Percentiles rank a stretch among this genome's conserved stretches.
phyloP scores from a whole-genome alignment of 257 asterid species.

The Asclepias syriaca region DNA sequence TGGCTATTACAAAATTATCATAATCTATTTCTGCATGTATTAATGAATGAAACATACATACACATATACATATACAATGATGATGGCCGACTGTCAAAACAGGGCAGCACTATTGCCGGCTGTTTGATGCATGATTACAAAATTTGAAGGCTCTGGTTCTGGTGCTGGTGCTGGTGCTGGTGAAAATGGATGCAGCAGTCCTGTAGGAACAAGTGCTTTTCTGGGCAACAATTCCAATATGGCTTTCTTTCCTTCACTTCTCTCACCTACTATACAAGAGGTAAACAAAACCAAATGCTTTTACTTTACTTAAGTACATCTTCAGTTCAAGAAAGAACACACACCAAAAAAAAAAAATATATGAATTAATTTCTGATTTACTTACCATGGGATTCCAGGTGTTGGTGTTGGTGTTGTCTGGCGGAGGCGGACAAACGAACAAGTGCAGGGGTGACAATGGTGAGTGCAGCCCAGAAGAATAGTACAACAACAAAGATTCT shows the following conservation, averaged over 20 bases:
- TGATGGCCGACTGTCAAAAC: neutral
- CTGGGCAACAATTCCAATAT: constrained; percentile 34
- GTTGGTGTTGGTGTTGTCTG: constrained; percentile 14
- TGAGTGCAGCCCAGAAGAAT: constrained; percentile 69
- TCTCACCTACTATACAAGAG: constrained; percentile 27
- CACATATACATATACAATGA: neutral
- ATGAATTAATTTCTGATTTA: neutral
- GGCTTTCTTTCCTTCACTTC: constrained; percentile 15
- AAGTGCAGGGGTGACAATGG: constrained; percentile 62
- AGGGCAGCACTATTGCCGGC: neutral
- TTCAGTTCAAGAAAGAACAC: no score
- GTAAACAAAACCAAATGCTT: neutral
- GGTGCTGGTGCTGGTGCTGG: constrained; percentile 17
- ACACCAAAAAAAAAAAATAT: neutral
- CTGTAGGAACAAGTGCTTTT: constrained; percentile 44
- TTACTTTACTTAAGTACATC: no score
- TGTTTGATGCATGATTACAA: neutral
- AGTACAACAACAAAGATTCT: constrained; percentile 57
- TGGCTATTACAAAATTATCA: neutral
- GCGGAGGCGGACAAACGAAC: constrained; percentile 65
- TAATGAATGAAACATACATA: neutral
- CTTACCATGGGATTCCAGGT: constrained; percentile 34
- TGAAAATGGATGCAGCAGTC: constrained; percentile 15
- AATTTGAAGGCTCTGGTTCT: neutral
- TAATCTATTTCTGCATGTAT: neutral